Evolutionary conservation across 805 yeast species (phyloP), one percentile per base, ranked within the genome.

Genomic region (Monosporozyma solicola): DNA sequence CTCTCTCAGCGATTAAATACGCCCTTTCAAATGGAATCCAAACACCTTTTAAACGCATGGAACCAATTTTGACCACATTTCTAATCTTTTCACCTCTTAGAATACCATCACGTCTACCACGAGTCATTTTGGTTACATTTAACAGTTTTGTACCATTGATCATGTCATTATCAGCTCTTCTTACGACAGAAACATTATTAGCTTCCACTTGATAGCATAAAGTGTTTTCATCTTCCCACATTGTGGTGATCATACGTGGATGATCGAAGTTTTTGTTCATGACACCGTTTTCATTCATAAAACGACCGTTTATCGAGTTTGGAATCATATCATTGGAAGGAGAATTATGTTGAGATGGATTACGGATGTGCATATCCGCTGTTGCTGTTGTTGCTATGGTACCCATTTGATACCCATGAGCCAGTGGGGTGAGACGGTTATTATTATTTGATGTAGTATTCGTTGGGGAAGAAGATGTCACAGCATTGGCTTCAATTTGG

Each of bases 11-110:
- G 80, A 86, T 83, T 39, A 85, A 85, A 48, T 82, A 73, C 1
- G 95, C 95, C 51, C 94, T 74, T 58, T 86, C 92, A 64, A 85
- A 85, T 1, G 95, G 95, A 54, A 87, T 86, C 95, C 95, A 87
- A 47, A 87, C 95, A 41, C 95, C 95, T 71, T 87, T 87, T 61
- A 87, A 73, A 67, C 87, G 90, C 91, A 87, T 86, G 13, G 90
- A 83, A 8, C 95, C 95, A 56, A 85, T 84, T 70, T 87, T 87
- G 47, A 87, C 92, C 24, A 87, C 95, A 64, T 84, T 87, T 44
- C 94, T 75, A 45, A 80, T 77, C 61, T 84, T 83, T 65, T 86
- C 94, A 55, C 84, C 80, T 71, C 87, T 86, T 57, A 87, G 74
- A 55, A 87, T 82, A 16, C 95, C 95, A 67, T 87, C 95, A 63